Conservation (phyloP, 257 asterid species). For the Fraxinus americana region DNA sequence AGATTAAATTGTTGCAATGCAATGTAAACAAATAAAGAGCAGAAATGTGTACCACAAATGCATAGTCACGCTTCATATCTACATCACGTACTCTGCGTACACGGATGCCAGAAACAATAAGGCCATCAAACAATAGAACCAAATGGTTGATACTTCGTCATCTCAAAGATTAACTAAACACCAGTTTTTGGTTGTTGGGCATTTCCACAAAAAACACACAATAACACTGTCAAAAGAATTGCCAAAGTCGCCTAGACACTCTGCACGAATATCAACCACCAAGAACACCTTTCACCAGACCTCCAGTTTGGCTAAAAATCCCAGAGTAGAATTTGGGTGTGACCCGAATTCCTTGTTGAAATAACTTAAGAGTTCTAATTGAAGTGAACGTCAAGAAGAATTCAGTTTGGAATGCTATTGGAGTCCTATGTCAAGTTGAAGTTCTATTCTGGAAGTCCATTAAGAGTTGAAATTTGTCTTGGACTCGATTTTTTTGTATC, state of each 20-base stretch:
- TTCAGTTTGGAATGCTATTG: too few species aligned
- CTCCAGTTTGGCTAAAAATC: conserved; percentile 58
- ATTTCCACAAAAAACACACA: conserved; percentile 56
- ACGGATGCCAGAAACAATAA: conserved; percentile 69
- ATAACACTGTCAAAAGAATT: too few species aligned
- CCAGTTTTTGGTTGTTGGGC: conserved; percentile 50
- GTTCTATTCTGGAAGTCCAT: too few species aligned
- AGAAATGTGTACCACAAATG: conserved; percentile 53
- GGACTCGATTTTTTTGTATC: too few species aligned
- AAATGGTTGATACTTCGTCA: conserved; percentile 55
- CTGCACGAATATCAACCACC: conserved; percentile 30
- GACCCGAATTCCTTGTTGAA: too few species aligned
- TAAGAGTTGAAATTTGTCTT: too few species aligned
- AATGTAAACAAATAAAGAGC: not conserved
- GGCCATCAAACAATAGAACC: conserved; percentile 63
- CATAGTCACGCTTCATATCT: conserved; percentile 72
- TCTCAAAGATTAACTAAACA: conserved; percentile 63
- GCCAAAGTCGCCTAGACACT: too few species aligned
- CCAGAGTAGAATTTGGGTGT: conserved; percentile 15
- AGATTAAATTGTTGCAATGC: not conserved
- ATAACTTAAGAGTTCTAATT: too few species aligned
- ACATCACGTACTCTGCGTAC: conserved; percentile 69
- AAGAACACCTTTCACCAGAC: conserved; percentile 64
- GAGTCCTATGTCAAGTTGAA: too few species aligned
- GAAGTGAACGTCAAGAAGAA: too few species aligned